Base-by-base conservation (phyloP, 495 filamentous ascomycete genomes). In the Penicillium desertorum region DNA sequence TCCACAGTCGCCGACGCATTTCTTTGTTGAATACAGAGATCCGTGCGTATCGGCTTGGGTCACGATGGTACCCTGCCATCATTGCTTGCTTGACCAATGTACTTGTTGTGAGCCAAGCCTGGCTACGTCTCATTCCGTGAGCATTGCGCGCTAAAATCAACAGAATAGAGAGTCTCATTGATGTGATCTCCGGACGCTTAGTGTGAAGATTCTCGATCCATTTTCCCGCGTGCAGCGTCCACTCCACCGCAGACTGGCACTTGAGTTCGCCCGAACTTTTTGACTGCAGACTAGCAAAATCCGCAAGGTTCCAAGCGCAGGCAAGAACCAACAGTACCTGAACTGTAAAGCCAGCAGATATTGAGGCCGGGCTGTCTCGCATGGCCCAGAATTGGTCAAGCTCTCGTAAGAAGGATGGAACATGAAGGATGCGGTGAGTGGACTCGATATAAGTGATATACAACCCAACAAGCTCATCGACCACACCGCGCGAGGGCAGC, bases 1-100 rank as follows among this genome's bases (percentile, higher is more conserved):
- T 81, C 86, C 86, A 89, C 12, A 90, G 72, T 20, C 87, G 76
- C 44, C 86, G 71, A n/a, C 86, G 79, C 76, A 88, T 82, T 68
- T 90, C 87, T 45, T 82, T 78, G 14, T 76, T 73, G 29, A 86
- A 81, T 0, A 76, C 68, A 0, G 81, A 78, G 41, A 88, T 82
- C 22, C 71, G 71, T 5, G 75, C 64, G 54, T 82, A 83, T 43
- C 78, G 63, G 45, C 69, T 76, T 6, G 82, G 76, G 53, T 85
- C 81, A 19, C 82, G 75, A 54, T 85, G 82, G 44, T 82, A 84
- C 0, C 81, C 81, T 54, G 81, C 75, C 54, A 78, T 66, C 81
- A 83, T 79, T 5, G 82, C 79, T 22, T 78, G 77, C 54, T 84
- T 78, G 25, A 88, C 63, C 16, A 88, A 57, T 1, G 78, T 71